Conservation (phyloP, 2,329 filamentous ascomycete genomes). For the Stagonosporopsis cucurbitacearum region DNA sequence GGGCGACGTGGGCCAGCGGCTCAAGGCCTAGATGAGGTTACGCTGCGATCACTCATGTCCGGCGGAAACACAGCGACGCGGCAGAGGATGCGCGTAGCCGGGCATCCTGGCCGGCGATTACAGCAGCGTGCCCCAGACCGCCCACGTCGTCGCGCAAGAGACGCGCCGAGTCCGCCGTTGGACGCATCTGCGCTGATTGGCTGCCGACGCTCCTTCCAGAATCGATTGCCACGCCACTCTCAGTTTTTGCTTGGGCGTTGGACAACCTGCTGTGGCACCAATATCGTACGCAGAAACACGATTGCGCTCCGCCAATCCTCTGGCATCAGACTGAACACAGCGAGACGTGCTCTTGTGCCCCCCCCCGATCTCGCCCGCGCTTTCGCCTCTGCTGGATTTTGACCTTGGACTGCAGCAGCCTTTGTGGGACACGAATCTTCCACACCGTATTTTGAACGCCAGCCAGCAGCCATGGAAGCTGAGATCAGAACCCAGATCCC, state of each 20-base stretch:
- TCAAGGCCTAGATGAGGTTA: slow-evolving; percentile 26
- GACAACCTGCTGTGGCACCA: slow-evolving; percentile 31
- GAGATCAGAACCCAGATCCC: slow-evolving; percentile 86
- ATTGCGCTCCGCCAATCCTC: slow-evolving; percentile 26
- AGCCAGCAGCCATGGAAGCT: slow-evolving; percentile 71
- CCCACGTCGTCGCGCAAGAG: slow-evolving; percentile 8
- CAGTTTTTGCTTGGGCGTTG: slow-evolving; percentile 25
- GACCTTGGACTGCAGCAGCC: slow-evolving; percentile 21
- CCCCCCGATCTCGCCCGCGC: slow-evolving; percentile 29
- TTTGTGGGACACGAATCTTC: slow-evolving; percentile 28
- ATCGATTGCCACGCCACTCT: slow-evolving; percentile 28
- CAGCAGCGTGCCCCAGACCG: slow-evolving; percentile 14
- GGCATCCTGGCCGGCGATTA: slow-evolving; percentile 32
- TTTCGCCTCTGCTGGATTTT: slow-evolving; percentile 29
- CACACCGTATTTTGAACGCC: slow-evolving; percentile 22
- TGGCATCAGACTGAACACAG: slow-evolving; percentile 11
- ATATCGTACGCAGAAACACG: slow-evolving; percentile 27
- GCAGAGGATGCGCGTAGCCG: slow-evolving; percentile 34
- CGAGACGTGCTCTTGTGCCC: slow-evolving; percentile 25
- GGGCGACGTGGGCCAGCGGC: slow-evolving; percentile 22
- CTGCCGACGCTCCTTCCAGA: slow-evolving; percentile 23
- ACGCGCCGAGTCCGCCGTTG: slow-evolving; percentile 14
- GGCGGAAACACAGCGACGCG: slow-evolving; percentile 25
- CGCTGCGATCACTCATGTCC: slow-evolving; percentile 26
- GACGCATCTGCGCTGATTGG: slow-evolving; percentile 29